A percentile compares a stretch with the other conserved stretches of the same genome.
Evolutionary conservation across 73 alveolate species (phyloP).

Genomic region (Effrenium voratum): DNA sequence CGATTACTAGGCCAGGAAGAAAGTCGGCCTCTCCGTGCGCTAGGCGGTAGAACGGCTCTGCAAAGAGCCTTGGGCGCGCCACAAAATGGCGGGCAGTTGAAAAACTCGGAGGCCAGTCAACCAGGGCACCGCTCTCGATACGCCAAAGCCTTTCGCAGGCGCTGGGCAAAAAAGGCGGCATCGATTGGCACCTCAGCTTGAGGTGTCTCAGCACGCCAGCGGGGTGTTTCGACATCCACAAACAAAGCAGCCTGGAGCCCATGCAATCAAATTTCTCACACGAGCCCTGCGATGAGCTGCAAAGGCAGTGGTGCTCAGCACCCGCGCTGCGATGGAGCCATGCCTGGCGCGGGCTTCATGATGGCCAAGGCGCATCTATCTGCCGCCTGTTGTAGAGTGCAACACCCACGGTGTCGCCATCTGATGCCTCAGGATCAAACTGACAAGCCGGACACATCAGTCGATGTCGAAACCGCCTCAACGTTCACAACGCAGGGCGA

Average conservation of each 20-base stretch:
- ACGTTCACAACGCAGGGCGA: constrained; percentile 78
- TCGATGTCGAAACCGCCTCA: constrained; percentile 10
- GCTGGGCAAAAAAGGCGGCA: constrained; percentile 47
- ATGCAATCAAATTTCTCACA: neutral
- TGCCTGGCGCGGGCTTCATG: neutral
- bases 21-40: constrained; percentile 68
- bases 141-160: neutral
- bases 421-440: constrained; percentile 20
- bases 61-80: constrained; percentile 37
- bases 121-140: constrained; percentile 56
- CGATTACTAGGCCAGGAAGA: constrained; percentile 71
- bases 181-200: constrained; percentile 65
- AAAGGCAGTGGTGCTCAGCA: constrained; percentile 45
- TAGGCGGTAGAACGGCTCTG: constrained; percentile 90
- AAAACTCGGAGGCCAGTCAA: neutral
- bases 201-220: neutral
- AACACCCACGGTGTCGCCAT: constrained; percentile 79
- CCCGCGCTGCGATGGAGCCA: constrained; percentile 41
- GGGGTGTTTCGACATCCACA: neutral
- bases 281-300: neutral
- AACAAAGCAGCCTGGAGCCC: neutral
- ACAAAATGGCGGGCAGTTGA: neutral
- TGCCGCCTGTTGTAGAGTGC: constrained; percentile 78
- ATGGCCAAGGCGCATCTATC: no score
- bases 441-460: neutral